A percentile compares a stretch with the other conserved stretches of the same genome.
Evolutionary conservation across 108 stramenopile species (phyloP).

Genomic region (Discostella stelligeroides): DNA sequence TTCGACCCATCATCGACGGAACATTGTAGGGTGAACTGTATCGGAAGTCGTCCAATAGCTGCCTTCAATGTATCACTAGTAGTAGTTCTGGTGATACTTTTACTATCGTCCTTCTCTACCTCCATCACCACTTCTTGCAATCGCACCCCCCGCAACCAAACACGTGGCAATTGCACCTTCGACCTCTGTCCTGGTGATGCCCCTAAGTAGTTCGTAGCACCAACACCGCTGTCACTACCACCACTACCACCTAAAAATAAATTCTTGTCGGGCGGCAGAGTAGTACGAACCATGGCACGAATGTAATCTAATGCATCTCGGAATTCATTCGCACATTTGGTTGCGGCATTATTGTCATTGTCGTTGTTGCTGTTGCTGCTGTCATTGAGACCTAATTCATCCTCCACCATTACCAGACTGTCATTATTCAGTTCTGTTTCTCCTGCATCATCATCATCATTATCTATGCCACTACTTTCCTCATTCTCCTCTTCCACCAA

Average conservation of each 20-base stretch:
- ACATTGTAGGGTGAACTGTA: constrained; percentile 41
- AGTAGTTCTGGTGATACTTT: background rate
- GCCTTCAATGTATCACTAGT: background rate
- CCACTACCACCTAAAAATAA: background rate
- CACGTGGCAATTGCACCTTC: constrained; percentile 35
- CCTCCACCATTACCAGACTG: constrained; percentile 20
- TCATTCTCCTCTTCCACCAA: constrained; percentile 11
- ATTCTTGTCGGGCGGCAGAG: constrained; percentile 10
- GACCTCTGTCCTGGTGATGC: constrained; percentile 29
- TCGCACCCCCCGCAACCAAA: constrained; percentile 38
- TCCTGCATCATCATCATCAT: background rate
- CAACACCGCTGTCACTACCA: too few species aligned
- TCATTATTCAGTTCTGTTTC: constrained; percentile 1
- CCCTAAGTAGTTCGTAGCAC: constrained; percentile 28
- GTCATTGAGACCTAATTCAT: constrained; percentile 38
- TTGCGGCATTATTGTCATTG: constrained; percentile 1
- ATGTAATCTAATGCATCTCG: constrained; percentile 36
- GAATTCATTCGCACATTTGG: background rate
- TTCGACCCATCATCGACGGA: constrained; percentile 39
- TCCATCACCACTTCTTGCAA: constrained; percentile 14
- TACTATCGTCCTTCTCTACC: background rate
- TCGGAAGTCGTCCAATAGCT: constrained; percentile 26
- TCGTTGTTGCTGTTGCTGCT: background rate
- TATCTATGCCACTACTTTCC: background rate
- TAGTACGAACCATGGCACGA: constrained; percentile 25